Evolutionary conservation across 768 basidiomycete species (phyloP), one percentile per base, ranked within the genome.

Genomic region (Clavaria fumosa): DNA sequence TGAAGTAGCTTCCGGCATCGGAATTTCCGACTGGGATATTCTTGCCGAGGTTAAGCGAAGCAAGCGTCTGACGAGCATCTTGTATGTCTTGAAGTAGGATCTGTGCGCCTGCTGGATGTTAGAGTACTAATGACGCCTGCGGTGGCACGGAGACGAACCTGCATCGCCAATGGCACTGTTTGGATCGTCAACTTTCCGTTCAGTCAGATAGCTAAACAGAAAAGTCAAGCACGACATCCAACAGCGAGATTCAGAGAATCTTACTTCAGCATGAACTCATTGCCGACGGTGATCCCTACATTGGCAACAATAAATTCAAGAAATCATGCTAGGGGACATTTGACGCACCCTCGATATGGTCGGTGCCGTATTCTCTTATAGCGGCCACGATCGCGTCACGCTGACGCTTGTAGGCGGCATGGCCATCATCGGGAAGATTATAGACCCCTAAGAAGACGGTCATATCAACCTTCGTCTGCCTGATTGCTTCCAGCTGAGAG

Each of bases 261-360:
- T 3, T 34, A 79, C 75, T 89, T 72, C 34, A 90, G 66, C 51
- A 88, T 83, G 52, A 72, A 86, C 57, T 93, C 89, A 52, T 95
- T 93, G 23, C 93, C 90, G 23, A 95, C 90, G 9, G 80, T 90
- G 26, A 96, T 50, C n/a, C n/a, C n/a, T n/a, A n/a, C n/a, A n/a
- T n/a, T n/a, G n/a, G n/a, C n/a, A n/a, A n/a, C n/a, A n/a, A n/a
- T n/a, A n/a, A n/a, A n/a, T n/a, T n/a, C n/a, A n/a, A n/a, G n/a
- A n/a, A n/a, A n/a, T n/a, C n/a, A n/a, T n/a, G n/a, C n/a, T n/a
- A n/a, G n/a, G n/a, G n/a, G n/a, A n/a, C n/a, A n/a, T n/a, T n/a
- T n/a, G n/a, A n/a, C n/a, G n/a, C n/a, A 6, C 93, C 93, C 0
- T 59, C 61, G 37, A 96, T 70, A 48, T 89, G 55, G 42, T 69